Evolutionary conservation across 2,329 filamentous ascomycete genomes (phyloP).

Genomic region (Nigrospora osmanthi): DNA sequence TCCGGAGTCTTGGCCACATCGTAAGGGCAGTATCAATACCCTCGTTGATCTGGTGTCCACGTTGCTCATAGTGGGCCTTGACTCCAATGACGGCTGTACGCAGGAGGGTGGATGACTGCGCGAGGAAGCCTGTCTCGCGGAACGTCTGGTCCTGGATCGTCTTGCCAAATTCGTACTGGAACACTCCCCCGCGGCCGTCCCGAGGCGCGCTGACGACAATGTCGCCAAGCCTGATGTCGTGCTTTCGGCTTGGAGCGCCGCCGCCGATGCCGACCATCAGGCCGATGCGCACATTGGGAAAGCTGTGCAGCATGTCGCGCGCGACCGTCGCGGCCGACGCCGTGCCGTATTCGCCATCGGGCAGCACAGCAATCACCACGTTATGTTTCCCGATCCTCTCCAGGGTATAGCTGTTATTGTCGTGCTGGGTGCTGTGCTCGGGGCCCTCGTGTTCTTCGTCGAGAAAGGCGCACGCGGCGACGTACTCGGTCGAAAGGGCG

Average conservation of each 20-base stretch:
- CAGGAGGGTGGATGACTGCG: slow-evolving; percentile 1
- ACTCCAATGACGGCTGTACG: slow-evolving; percentile 14
- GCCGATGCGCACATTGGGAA: slow-evolving; percentile 15
- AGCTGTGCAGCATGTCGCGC: slow-evolving; percentile 16
- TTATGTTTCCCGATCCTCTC: slow-evolving; percentile 24
- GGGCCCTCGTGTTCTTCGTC: slow-evolving; percentile 26
- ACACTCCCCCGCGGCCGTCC: slow-evolving; percentile 11
- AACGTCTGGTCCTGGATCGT: slow-evolving; percentile 10
- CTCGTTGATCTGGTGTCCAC: slow-evolving; percentile 17
- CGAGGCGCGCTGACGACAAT: slow-evolving; percentile 18
- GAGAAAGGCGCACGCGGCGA: slow-evolving; percentile 28
- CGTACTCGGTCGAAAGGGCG: slow-evolving; percentile 25
- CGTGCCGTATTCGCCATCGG: slow-evolving; percentile 16
- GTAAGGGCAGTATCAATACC: slow-evolving; percentile 15
- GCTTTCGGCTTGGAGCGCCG: slow-evolving; percentile 7
- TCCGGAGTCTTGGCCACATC: slow-evolving; percentile 14
- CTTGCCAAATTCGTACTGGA: slow-evolving; percentile 25
- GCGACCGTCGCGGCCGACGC: slow-evolving; percentile 15
- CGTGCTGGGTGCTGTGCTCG: slow-evolving; percentile 12
- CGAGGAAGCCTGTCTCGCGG: slow-evolving; percentile 3
- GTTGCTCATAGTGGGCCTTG: slow-evolving; percentile 7
- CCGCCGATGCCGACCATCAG: slow-evolving; percentile 25
- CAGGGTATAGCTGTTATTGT: slow-evolving; percentile 20
- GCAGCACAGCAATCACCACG: slow-evolving; percentile 22
- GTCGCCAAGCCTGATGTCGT: slow-evolving; percentile 23